These are phyloP conservation scores for Penicillium digitatum DNA, from an alignment of 2,329 filamentous ascomycete species.

Conservation along the genomic window DNA sequence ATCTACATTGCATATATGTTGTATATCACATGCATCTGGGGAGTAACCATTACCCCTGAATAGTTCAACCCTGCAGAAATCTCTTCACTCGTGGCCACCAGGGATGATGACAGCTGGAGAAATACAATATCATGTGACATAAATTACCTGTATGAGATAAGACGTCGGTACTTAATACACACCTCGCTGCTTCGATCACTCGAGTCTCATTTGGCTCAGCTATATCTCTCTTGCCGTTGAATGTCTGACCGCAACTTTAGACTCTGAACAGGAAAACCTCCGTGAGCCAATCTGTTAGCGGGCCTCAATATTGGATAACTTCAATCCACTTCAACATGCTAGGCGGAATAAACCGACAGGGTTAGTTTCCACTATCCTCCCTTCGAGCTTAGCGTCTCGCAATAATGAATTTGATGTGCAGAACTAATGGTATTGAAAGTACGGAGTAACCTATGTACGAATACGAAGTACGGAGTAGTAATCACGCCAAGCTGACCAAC, in stretches of 20 bases:
- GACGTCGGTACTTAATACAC: too few relatives aligned
- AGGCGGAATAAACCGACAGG: slow-evolving; percentile 15
- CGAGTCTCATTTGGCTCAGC: background rate
- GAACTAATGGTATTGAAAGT: background rate
- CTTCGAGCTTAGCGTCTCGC: slow-evolving; percentile 2
- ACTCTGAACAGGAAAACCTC: slow-evolving; percentile 12
- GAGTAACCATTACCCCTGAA: slow-evolving; percentile 4
- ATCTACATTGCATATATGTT: background rate
- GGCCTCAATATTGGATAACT: slow-evolving; percentile 15
- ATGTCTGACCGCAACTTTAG: slow-evolving; percentile 21
- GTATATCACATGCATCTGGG: background rate
- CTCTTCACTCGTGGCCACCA: slow-evolving; percentile 29
- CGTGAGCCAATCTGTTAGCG: slow-evolving; percentile 12
- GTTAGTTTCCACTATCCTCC: background rate
- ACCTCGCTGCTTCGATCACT: slow-evolving; percentile 2
- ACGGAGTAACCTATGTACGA: background rate
- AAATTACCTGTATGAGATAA: background rate
- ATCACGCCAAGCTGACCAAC: too few relatives aligned
- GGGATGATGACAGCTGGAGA: slow-evolving; percentile 19
- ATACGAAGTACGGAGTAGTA: background rate
- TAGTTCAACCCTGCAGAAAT: slow-evolving; percentile 15
- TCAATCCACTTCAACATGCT: slow-evolving; percentile 6
- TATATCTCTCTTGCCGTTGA: slow-evolving; percentile 6
- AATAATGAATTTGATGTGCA: slow-evolving; percentile 4
- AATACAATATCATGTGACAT: slow-evolving; percentile 5